Conservation (phyloP, 345 rosid species). For the Syzygium grande region DNA sequence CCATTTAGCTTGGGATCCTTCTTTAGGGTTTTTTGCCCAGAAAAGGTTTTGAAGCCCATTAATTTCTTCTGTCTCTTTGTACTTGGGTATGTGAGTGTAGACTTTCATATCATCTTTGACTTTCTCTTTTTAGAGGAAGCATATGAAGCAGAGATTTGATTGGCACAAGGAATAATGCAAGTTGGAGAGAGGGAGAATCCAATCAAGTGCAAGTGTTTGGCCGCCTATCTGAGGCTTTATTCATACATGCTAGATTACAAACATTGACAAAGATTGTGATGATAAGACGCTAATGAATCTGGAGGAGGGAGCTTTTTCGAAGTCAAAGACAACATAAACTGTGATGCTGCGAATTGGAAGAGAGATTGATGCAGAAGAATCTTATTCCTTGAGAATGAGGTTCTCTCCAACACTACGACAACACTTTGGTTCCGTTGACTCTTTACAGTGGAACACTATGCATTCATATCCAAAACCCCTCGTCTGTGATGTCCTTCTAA, state of each 20-base stretch:
- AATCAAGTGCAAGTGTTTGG: neutral
- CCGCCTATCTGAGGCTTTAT: neutral
- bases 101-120: neutral
- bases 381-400: slow-evolving; percentile 50
- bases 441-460: slow-evolving; percentile 18
- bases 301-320: neutral
- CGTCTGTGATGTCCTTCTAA: slow-evolving; percentile 11
- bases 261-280: neutral
- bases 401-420: slow-evolving; percentile 31
- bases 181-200: neutral
- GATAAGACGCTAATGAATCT: neutral
- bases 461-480: slow-evolving; percentile 33
- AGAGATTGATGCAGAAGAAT: slow-evolving; percentile 45
- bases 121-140: neutral
- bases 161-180: neutral
- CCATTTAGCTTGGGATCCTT: neutral
- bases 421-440: slow-evolving; percentile 35
- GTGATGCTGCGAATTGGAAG: slow-evolving; percentile 28
- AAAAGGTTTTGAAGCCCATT: neutral
- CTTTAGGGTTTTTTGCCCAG: neutral
- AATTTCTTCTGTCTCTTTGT: neutral
- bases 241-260: neutral
- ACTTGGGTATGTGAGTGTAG: neutral
- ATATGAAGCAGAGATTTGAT: neutral
- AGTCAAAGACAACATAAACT: slow-evolving; percentile 10